Evolutionary conservation across 345 rosid species (phyloP).

Genomic region (Gossypium australe): DNA sequence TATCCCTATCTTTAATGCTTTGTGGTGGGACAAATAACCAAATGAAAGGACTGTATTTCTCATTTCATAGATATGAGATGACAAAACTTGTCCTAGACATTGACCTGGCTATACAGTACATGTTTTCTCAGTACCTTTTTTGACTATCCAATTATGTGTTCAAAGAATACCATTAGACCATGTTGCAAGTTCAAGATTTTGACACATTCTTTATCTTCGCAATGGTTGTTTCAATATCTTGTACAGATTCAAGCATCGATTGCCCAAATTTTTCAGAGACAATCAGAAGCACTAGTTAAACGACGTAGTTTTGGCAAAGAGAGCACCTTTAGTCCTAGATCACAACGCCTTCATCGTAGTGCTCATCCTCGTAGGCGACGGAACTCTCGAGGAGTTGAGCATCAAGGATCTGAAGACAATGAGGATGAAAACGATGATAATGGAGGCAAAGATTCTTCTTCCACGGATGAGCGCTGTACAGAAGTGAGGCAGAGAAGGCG

Average conservation of each 20-base stretch:
- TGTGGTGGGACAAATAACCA: not conserved
- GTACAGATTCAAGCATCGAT: conserved; percentile 88
- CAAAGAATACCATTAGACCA: not conserved
- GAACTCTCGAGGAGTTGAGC: conserved; percentile 49
- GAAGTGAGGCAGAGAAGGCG: conserved; percentile 50
- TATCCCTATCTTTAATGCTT: not conserved
- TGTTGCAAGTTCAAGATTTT: not conserved
- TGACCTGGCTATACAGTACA: not conserved
- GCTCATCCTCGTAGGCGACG: conserved; percentile 51
- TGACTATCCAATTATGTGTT: not conserved
- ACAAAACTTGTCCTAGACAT: not conserved
- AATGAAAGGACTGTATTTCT: conserved; percentile 6
- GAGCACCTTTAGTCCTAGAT: conserved; percentile 33
- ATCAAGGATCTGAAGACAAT: conserved; percentile 57
- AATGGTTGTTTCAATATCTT: conserved; percentile 11
- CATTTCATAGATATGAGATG: not conserved
- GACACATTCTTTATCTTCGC: conserved; percentile 2
- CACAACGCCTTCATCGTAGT: conserved; percentile 46
- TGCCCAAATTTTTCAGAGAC: conserved; percentile 73
- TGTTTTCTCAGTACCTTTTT: not conserved
- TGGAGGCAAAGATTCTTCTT: conserved; percentile 68
- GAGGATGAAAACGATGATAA: conserved; percentile 65
- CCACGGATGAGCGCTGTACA: conserved; percentile 55
- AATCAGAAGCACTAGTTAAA: conserved; percentile 71
- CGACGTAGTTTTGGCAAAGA: conserved; percentile 61